Conservation (phyloP, 1,284 basidiomycete genomes). For the Cystobasidiaceae sp. region DNA sequence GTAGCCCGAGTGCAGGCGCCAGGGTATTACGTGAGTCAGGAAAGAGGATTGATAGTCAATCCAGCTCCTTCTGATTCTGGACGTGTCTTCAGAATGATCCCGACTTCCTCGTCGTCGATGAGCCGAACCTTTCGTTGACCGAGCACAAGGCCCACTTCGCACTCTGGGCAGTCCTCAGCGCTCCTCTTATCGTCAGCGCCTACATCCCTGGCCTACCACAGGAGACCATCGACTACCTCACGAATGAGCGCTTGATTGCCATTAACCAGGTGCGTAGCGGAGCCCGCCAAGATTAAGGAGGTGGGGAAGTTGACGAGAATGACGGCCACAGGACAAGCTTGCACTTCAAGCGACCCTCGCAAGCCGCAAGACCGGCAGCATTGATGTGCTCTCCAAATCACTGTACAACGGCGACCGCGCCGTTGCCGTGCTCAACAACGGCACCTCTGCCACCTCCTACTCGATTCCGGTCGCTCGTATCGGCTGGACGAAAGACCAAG, state of each 20-base stretch:
- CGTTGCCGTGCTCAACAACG: slow-evolving; percentile 18
- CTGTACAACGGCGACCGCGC: slow-evolving; percentile 14
- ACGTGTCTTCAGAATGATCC: slow-evolving; percentile 5
- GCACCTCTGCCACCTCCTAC: not conserved
- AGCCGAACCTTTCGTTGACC: not conserved
- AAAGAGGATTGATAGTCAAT: not conserved
- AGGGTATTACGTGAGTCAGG: slow-evolving; percentile 12
- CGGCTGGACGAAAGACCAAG: slow-evolving; percentile 6
- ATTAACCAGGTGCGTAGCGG: slow-evolving; percentile 12
- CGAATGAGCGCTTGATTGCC: slow-evolving; percentile 8
- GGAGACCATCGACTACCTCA: slow-evolving; percentile 8
- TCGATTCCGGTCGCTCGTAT: slow-evolving; percentile 4
- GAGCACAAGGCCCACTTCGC: slow-evolving; percentile 13
- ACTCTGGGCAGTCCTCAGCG: slow-evolving; percentile 5
- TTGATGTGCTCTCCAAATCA: slow-evolving; percentile 16
- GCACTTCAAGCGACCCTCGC: slow-evolving; percentile 7
- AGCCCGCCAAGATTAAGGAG: no score
- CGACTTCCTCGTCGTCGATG: slow-evolving; percentile 14
- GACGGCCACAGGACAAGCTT: slow-evolving; percentile 10
- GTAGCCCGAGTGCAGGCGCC: slow-evolving; percentile 11
- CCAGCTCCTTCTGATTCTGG: not conserved
- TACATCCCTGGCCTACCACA: slow-evolving; percentile 2
- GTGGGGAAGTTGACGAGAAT: no score
- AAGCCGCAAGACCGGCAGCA: not conserved
- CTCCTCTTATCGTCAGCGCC: slow-evolving; percentile 17